phyloP scores from a whole-genome alignment of 805 yeast species.

The Candida schatavii region DNA sequence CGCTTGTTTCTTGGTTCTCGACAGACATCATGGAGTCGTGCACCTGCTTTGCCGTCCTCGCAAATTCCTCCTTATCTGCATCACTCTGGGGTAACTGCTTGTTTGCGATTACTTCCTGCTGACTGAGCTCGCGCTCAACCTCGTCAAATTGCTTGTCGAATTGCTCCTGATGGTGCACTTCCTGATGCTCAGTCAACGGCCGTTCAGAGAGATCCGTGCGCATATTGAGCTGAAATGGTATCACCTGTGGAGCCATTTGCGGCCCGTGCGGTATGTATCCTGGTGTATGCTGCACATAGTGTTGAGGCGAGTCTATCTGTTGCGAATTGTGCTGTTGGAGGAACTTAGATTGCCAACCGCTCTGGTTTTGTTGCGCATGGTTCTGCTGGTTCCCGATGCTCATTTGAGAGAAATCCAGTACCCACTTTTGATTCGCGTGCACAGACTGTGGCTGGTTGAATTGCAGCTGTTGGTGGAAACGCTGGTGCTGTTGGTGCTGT shows the following conservation, averaged over 20 bases:
- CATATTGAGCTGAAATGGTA: conserved; percentile 11
- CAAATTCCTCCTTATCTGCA: conserved; percentile 30
- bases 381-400: conserved; percentile 12
- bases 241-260: conserved; percentile 1
- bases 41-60: conserved; percentile 37
- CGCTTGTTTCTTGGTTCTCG: conserved; percentile 19
- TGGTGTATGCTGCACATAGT: conserved; percentile 7
- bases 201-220: conserved; percentile 15
- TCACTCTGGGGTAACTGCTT: conserved; percentile 14
- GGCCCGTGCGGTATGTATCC: not conserved
- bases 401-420: conserved; percentile 26
- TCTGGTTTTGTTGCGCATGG: conserved; percentile 9
- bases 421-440: conserved; percentile 21
- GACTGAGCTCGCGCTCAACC: conserved; percentile 27
- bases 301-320: conserved; percentile 11
- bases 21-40: conserved; percentile 23
- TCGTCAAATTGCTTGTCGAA: conserved; percentile 32
- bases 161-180: conserved; percentile 21
- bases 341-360: conserved; percentile 8
- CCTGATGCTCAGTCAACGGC: conserved; percentile 25
- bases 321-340: conserved; percentile 7
- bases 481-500: conserved; percentile 9
- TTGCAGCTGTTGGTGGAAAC: conserved; percentile 9
- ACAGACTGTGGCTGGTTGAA: conserved; percentile 6
- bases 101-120: conserved; percentile 1